Percentiles rank a stretch among this genome's conserved stretches.
These are phyloP conservation scores for Stereum hirsutum DNA, from an alignment of 1,284 basidiomycete species.

Conservation along the genomic window DNA sequence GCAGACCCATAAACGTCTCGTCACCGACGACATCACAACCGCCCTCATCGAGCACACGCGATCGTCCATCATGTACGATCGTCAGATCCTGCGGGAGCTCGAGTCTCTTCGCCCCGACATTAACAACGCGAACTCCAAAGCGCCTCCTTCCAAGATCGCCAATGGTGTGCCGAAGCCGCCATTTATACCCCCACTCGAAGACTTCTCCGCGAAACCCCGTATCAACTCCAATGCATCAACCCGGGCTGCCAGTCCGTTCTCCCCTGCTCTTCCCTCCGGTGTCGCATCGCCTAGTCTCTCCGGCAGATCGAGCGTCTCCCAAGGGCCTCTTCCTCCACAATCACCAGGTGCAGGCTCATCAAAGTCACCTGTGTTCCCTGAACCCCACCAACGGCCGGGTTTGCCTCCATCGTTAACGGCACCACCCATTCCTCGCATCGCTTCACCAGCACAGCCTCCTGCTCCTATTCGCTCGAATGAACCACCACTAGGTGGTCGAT, in stretches of 20 bases:
- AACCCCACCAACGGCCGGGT: conserved; percentile 6
- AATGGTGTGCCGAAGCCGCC: conserved; percentile 49
- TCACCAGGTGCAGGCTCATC: conserved; percentile 47
- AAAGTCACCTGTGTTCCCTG: conserved; percentile 11
- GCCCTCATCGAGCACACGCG: conserved; percentile 87
- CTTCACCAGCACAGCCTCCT: conserved; percentile 7
- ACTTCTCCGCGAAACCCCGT: conserved; percentile 33
- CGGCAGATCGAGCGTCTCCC: conserved; percentile 10
- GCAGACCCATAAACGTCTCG: conserved; percentile 71
- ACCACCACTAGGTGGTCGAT: conserved; percentile 53
- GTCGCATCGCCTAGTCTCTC: conserved; percentile 3
- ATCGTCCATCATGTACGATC: conserved; percentile 84
- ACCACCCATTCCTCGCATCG: conserved; percentile 10
- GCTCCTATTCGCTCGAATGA: conserved; percentile 22
- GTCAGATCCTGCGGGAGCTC: conserved; percentile 78
- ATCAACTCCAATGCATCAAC: conserved; percentile 18
- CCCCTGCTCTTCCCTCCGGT: conserved; percentile 3
- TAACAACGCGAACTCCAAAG: conserved; percentile 53
- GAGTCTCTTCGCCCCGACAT: conserved; percentile 80
- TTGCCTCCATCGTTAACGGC: not conserved
- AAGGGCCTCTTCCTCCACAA: conserved; percentile 27
- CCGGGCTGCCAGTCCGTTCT: not conserved
- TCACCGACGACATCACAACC: conserved; percentile 83
- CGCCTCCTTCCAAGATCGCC: conserved; percentile 29
- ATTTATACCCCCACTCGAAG: conserved; percentile 55